Percentiles rank a stretch among this genome's conserved stretches.
Conservation (phyloP, 768 basidiomycete species). For the Russula abietina region DNA sequence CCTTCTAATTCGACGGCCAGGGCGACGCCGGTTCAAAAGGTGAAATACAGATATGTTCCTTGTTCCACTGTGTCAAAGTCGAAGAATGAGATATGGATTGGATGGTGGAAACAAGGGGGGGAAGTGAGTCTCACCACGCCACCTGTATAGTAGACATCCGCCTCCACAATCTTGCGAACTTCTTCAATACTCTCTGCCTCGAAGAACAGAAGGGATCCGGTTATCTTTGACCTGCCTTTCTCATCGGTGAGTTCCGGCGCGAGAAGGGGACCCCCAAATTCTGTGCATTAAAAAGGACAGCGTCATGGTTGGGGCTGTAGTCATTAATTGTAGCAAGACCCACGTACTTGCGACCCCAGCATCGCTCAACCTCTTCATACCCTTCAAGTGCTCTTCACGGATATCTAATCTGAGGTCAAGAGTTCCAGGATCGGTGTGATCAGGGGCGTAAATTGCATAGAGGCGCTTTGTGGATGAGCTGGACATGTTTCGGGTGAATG, state of each 20-base stretch:
- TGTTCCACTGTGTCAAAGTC: constrained; percentile 14
- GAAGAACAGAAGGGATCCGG: constrained; percentile 28
- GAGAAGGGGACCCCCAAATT: constrained; percentile 17
- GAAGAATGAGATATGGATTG: neutral
- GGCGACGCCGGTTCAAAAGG: constrained; percentile 16
- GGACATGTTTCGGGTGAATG: constrained; percentile 7
- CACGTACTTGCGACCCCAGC: constrained; percentile 23
- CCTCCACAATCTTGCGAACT: constrained; percentile 26
- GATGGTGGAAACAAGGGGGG: neutral
- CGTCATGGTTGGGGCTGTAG: neutral
- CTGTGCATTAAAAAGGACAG: neutral
- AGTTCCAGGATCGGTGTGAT: constrained; percentile 29
- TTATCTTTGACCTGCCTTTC: constrained; percentile 22
- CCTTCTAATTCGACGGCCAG: constrained; percentile 10
- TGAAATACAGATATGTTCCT: constrained; percentile 14
- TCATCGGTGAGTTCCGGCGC: constrained; percentile 21
- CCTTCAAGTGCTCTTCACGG: constrained; percentile 28
- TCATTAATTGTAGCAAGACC: neutral
- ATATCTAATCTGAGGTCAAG: constrained; percentile 29
- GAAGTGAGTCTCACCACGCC: constrained; percentile 27
- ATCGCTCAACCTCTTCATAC: constrained; percentile 7
- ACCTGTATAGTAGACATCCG: constrained; percentile 28
- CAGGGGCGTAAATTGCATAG: constrained; percentile 33
- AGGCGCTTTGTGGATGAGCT: constrained; percentile 11
- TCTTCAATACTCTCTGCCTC: constrained; percentile 27